These are phyloP conservation scores for Luffa acutangula DNA, from an alignment of 306 rosid genomes.

Conservation along the genomic window DNA sequence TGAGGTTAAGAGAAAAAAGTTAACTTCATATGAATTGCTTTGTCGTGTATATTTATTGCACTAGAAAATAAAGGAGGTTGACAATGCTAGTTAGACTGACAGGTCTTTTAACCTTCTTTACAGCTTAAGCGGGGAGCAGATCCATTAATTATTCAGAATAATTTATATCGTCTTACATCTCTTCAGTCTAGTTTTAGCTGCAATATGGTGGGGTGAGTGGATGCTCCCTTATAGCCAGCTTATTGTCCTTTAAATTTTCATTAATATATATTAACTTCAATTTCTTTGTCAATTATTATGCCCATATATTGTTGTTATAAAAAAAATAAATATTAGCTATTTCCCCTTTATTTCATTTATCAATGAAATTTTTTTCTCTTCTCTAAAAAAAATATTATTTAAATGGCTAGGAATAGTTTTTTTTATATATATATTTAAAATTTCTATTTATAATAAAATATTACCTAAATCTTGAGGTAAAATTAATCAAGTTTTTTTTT, in stretches of 20 bases:
- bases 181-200: slow-evolving; percentile 87
- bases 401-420: background rate
- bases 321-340: background rate
- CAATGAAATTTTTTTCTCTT: too few species aligned
- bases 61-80: background rate
- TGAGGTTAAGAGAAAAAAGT: background rate
- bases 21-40: background rate
- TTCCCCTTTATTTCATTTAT: too few species aligned
- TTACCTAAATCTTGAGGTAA: background rate
- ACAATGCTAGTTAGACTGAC: background rate
- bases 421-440: background rate
- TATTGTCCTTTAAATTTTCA: slow-evolving; percentile 2
- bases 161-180: slow-evolving; percentile 78
- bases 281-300: background rate
- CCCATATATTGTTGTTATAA: background rate
- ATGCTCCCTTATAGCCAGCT: background rate
- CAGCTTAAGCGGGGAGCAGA: slow-evolving; percentile 93
- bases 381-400: too few species aligned
- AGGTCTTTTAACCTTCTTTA: slow-evolving; percentile 15
- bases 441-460: background rate
- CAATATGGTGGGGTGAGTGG: slow-evolving; percentile 96
- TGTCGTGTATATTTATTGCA: background rate
- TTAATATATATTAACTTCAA: background rate
- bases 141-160: slow-evolving; percentile 71
- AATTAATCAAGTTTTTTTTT: background rate